Evolutionary conservation across 2,329 filamentous ascomycete genomes (phyloP).

Genomic region (Myotisia sp.): DNA sequence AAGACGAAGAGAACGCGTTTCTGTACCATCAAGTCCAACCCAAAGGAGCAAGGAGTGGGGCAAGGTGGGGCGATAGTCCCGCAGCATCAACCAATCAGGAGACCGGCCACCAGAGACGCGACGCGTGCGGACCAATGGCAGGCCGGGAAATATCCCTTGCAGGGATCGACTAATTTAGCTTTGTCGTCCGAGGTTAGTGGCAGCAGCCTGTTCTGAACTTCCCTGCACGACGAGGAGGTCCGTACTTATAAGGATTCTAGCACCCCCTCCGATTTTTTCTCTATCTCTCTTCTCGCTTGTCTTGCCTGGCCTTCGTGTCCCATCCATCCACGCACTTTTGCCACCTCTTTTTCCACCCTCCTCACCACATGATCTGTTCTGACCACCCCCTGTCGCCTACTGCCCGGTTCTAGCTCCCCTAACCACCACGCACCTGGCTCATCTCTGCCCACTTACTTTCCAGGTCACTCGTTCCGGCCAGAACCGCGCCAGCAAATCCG

Average conservation of each 20-base stretch:
- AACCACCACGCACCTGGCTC: slow-evolving; percentile 6
- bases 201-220: slow-evolving; percentile 18
- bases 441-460: slow-evolving; percentile 2
- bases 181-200: slow-evolving; percentile 25
- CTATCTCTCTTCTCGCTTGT: slow-evolving; percentile 23
- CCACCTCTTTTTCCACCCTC: slow-evolving; percentile 5
- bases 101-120: slow-evolving; percentile 13
- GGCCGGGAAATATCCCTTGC: slow-evolving; percentile 19
- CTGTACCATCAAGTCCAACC: no score
- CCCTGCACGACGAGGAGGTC: slow-evolving; percentile 20
- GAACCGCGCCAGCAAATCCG: no score
- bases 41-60: slow-evolving; percentile 11
- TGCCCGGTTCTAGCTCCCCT: not conserved
- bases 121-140: slow-evolving; percentile 20
- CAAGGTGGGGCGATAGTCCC: slow-evolving; percentile 7
- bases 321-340: slow-evolving; percentile 12
- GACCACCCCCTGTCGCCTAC: slow-evolving; percentile 4
- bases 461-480: slow-evolving; percentile 4
- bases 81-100: slow-evolving; percentile 17
- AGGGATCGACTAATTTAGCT: slow-evolving; percentile 23
- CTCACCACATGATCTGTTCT: slow-evolving; percentile 3
- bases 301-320: slow-evolving; percentile 11
- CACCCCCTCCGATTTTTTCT: slow-evolving; percentile 25
- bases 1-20: no score
- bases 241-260: slow-evolving; percentile 30